A percentile compares a stretch with the other conserved stretches of the same genome.
phyloP scores from a whole-genome alignment of 768 basidiomycete genomes.

The Nidularia sp. region DNA sequence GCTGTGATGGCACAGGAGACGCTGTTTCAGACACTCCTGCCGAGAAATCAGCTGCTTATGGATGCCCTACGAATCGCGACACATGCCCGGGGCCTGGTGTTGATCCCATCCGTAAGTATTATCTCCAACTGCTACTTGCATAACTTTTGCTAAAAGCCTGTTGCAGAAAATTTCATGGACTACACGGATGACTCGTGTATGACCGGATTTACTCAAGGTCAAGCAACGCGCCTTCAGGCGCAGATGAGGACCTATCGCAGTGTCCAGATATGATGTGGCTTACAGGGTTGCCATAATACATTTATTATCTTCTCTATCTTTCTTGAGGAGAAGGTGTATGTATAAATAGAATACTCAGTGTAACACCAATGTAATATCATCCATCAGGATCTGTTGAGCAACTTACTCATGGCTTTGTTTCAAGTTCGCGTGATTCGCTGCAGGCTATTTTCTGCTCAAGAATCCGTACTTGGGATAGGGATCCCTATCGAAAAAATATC shows the following conservation, averaged over 20 bases:
- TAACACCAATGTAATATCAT: no score
- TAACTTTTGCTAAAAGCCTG: neutral
- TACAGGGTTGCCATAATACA: no score
- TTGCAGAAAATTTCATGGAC: neutral
- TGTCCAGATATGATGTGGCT: neutral
- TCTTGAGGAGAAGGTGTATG: no score
- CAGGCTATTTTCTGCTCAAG: no score
- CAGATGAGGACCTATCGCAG: neutral
- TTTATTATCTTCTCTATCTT: no score
- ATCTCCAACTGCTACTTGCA: neutral
- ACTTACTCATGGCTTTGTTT: neutral
- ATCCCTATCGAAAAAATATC: no score
- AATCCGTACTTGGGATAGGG: no score
- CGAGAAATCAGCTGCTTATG: constrained; percentile 23
- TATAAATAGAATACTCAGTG: no score
- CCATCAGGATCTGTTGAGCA: no score
- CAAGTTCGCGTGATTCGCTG: no score
- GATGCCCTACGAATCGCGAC: constrained; percentile 23
- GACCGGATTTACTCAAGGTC: neutral
- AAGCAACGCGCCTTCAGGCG: neutral
- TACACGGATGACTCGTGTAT: neutral
- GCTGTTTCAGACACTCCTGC: constrained; percentile 29
- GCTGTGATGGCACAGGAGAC: constrained; percentile 24
- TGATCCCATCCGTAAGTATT: constrained; percentile 25
- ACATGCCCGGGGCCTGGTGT: constrained; percentile 25